phyloP scores from a whole-genome alignment of 2,329 filamentous ascomycete species.

The Phyllosticta capitalensis region DNA sequence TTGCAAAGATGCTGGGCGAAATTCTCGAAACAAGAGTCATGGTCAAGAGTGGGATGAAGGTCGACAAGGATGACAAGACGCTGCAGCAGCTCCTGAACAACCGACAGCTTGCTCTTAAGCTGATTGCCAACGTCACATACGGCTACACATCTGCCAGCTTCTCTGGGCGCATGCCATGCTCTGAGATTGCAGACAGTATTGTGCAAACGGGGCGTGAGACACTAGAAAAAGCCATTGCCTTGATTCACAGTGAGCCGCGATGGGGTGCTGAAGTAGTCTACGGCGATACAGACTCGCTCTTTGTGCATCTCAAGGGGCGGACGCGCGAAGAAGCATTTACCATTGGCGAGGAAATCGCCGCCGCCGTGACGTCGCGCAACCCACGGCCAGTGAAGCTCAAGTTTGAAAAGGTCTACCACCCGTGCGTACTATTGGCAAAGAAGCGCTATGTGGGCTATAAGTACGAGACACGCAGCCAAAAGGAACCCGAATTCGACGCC shows the following conservation, averaged over 20 bases:
- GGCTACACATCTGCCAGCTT: constrained; percentile 96
- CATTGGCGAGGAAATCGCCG: constrained; percentile 85
- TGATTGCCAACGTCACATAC: constrained; percentile 98
- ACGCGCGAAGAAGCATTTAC: constrained; percentile 82
- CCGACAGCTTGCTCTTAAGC: constrained; percentile 82
- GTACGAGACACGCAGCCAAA: constrained; percentile 70
- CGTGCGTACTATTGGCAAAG: constrained; percentile 87
- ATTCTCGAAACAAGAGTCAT: constrained; percentile 94
- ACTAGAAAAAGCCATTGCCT: constrained; percentile 81
- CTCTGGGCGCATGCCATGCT: constrained; percentile 94
- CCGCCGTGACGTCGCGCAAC: constrained; percentile 79
- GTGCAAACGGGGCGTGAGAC: constrained; percentile 94
- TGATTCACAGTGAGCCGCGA: constrained; percentile 75
- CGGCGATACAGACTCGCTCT: constrained; percentile 92
- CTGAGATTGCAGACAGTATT: constrained; percentile 95
- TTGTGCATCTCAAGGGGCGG: constrained; percentile 79
- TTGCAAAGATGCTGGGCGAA: constrained; percentile 94
- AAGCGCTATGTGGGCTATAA: constrained; percentile 98
- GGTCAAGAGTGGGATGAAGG: constrained; percentile 96
- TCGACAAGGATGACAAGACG: constrained; percentile 76
- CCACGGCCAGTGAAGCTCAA: constrained; percentile 90
- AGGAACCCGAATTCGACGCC: constrained; percentile 82
- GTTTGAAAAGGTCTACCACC: constrained; percentile 97
- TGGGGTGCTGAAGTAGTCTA: constrained; percentile 98
- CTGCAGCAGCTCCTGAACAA: constrained; percentile 87